Conservation (phyloP, 768 basidiomycete species). For the Fistulinella prunicolor region DNA sequence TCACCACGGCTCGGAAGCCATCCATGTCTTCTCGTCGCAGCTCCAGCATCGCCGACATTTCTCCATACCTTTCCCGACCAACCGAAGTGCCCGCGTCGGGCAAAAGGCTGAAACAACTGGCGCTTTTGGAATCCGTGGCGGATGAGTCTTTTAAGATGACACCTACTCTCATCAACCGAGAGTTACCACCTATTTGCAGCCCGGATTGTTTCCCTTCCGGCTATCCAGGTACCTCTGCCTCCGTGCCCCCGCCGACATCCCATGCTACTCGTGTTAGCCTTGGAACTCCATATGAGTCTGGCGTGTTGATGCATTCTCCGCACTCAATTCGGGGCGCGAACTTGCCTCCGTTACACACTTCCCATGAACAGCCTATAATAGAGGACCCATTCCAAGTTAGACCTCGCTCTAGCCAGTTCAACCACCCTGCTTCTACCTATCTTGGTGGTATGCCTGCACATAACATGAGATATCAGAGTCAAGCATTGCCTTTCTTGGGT, state of each 20-base stretch:
- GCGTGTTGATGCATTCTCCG: constrained; percentile 4
- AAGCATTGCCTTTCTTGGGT: constrained; percentile 11
- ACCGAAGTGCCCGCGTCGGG: constrained; percentile 54
- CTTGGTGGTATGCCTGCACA: constrained; percentile 8
- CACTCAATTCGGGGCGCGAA: constrained; percentile 9
- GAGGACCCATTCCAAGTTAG: constrained; percentile 44
- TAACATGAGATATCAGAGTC: constrained; percentile 15
- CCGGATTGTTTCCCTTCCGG: constrained; percentile 1
- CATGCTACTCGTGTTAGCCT: constrained; percentile 17
- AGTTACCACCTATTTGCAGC: constrained; percentile 18
- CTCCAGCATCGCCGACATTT: constrained; percentile 62
- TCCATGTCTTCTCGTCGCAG: constrained; percentile 29
- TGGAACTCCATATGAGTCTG: constrained; percentile 38
- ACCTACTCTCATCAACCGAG: constrained; percentile 33
- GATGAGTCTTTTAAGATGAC: constrained; percentile 70
- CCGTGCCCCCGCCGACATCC: constrained; percentile 28
- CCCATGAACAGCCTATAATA: constrained; percentile 5
- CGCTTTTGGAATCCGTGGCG: constrained; percentile 67
- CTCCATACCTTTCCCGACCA: constrained; percentile 61
- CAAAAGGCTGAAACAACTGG: constrained; percentile 66
- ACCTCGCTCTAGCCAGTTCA: constrained; percentile 46
- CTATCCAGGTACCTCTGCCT: constrained; percentile 21
- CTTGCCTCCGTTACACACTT: background rate
- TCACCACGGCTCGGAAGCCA: constrained; percentile 21
- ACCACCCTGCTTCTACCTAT: constrained; percentile 29